A percentile compares a stretch with the other conserved stretches of the same genome.
phyloP scores from a whole-genome alignment of 2,329 filamentous ascomycete species.

The Thermothelomyces thermophilus region DNA sequence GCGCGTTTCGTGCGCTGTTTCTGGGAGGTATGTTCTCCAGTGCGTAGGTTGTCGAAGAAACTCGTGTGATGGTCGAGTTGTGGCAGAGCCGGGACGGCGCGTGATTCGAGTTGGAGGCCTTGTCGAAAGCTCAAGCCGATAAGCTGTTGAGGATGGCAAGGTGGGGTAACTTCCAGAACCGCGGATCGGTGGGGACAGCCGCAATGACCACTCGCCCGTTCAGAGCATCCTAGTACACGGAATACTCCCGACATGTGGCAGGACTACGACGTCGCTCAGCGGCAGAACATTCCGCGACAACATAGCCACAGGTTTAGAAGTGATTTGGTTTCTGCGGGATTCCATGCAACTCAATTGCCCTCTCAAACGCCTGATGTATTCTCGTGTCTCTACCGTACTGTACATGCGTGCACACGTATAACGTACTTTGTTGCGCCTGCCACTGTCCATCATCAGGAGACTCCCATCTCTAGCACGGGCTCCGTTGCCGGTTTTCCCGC shows the following conservation, averaged over 20 bases:
- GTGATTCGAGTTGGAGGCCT: neutral
- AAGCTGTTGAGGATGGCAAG: no score
- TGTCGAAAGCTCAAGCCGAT: no score
- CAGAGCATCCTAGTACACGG: no score
- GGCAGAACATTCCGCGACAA: neutral
- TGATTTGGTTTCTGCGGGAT: neutral
- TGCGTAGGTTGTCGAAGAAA: neutral
- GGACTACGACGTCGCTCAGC: neutral
- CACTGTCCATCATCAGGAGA: no score
- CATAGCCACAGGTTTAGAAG: neutral
- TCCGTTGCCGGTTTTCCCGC: neutral
- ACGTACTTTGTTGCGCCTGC: no score
- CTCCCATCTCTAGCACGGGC: no score
- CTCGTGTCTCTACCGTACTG: conserved; percentile 3
- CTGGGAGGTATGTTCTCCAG: neutral
- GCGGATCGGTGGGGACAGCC: neutral
- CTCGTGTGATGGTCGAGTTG: neutral
- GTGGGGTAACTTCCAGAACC: neutral
- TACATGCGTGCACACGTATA: conserved; percentile 3
- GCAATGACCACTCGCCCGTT: conserved; percentile 6
- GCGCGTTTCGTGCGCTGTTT: neutral
- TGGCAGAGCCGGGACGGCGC: neutral
- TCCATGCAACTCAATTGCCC: neutral
- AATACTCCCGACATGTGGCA: no score
- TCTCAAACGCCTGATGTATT: neutral